Evolutionary conservation across 1,284 basidiomycete genomes (phyloP), one percentile per base, ranked within the genome.

Genomic region (Austroboletus novae-zelandiae): DNA sequence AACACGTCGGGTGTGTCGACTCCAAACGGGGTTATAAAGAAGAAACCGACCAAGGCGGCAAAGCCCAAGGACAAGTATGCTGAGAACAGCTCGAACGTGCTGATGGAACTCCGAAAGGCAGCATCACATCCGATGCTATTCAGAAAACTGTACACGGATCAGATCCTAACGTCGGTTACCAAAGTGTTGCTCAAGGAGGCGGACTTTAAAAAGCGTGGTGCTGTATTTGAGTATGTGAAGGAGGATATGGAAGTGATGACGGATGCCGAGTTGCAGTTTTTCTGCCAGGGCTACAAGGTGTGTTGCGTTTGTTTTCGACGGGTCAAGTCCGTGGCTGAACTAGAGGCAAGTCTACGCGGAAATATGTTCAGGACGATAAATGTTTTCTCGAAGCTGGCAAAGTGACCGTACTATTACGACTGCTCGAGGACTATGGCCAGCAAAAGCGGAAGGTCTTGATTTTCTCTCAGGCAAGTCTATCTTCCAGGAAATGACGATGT

Each of bases 41-140:
- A 80, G 63, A 83, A 81, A 52, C 43, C 59, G 10, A 72, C 72
- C 43, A 67, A 74, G 17, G 73, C 62, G 43, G 61, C 71, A 30
- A 75, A 77, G 43, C 65, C 74, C 18, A 87, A 84, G 68, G 82
- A 83, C 57, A 75, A 83, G 60, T 88, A 87, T 57, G 70, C 81
- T 9, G 91, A 91, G 70, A 89, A 88, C 62, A 88, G 84, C 54
- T 80, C 89, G 2, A 93, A 98, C 67, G 93, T 98, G 40, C 76
- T 98, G 42, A 98, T 98, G 94, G 94, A 96, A 64, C 77, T 98
- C 30, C 83, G 94, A 39, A 98, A 99, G 71, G 96, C 96, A 2
- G 90, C 96, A 0, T 90, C 88, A 41, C 97, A 99, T 71, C 96
- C 97, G 4, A 88, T 99, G 83, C 77, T 99, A 5, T 98, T 99